A percentile compares a stretch with the other conserved stretches of the same genome.
Evolutionary conservation across 495 filamentous ascomycete species (phyloP).

Genomic region (Staphylotrichum tortipilum): DNA sequence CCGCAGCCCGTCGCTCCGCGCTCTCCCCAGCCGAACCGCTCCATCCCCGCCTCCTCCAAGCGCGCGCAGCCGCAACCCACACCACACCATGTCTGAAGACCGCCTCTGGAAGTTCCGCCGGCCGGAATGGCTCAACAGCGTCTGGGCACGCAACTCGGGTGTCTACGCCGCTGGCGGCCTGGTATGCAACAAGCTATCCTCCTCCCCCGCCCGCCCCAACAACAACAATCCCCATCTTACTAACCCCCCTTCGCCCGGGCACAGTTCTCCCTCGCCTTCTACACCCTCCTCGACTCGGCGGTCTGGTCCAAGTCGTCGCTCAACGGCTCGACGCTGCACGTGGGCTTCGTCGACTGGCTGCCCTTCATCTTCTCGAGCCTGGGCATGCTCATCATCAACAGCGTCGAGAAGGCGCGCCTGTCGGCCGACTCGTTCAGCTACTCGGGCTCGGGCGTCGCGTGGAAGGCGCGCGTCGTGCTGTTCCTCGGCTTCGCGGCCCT

Average conservation of each 20-base stretch:
- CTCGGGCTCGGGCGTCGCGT: slow-evolving; percentile 76
- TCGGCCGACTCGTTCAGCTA: slow-evolving; percentile 83
- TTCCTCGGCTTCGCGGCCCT: slow-evolving; percentile 93
- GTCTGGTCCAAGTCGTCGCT: slow-evolving; percentile 71
- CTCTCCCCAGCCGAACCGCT: no score
- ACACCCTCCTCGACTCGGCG: slow-evolving; percentile 86
- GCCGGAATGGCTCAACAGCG: slow-evolving; percentile 86
- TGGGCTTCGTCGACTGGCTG: slow-evolving; percentile 98
- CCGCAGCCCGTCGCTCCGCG: background rate
- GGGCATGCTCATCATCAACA: slow-evolving; percentile 98
- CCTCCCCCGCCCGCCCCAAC: background rate
- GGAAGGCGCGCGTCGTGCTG: slow-evolving; percentile 92
- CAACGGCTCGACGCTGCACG: slow-evolving; percentile 76
- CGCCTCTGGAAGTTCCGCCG: slow-evolving; percentile 70
- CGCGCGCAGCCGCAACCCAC: background rate
- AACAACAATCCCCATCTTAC: background rate
- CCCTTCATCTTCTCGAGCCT: slow-evolving; percentile 88
- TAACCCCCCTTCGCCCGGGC: background rate
- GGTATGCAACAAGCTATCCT: no score
- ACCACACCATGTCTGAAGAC: slow-evolving; percentile 45
- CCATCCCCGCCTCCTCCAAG: background rate
- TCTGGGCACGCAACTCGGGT: slow-evolving; percentile 67
- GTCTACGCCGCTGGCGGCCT: slow-evolving; percentile 81
- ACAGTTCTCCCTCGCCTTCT: slow-evolving; percentile 95
- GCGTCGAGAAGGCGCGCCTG: slow-evolving; percentile 85